Conservation (phyloP, 2,329 filamentous ascomycete species). For the Arthrobotrys iridis region DNA sequence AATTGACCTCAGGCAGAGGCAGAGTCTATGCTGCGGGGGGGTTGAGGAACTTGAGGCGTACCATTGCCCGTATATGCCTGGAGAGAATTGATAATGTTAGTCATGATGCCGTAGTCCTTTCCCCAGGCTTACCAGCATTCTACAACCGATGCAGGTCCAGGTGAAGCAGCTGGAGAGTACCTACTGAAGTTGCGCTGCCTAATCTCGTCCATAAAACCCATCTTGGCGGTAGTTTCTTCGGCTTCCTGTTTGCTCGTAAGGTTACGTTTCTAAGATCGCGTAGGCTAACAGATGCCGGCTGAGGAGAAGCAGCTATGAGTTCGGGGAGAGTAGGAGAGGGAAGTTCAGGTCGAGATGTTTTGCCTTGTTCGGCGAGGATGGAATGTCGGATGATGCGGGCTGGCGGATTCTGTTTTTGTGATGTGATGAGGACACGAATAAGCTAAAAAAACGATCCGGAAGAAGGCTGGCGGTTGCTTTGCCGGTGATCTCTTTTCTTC, state of each 20-base stretch:
- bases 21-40: conserved; percentile 3
- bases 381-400: conserved; percentile 28
- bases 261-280: conserved; percentile 31
- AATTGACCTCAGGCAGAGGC: not conserved
- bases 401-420: conserved; percentile 10
- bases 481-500: not conserved
- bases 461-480: conserved; percentile 9
- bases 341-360: not conserved
- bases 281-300: not conserved
- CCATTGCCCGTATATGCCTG: conserved; percentile 81
- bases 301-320: not conserved
- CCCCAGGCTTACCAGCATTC: conserved; percentile 20
- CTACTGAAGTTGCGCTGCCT: conserved; percentile 78
- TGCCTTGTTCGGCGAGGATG: conserved; percentile 10
- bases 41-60: conserved; percentile 63
- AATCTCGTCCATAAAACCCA: conserved; percentile 77
- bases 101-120: conserved; percentile 27
- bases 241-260: conserved; percentile 30
- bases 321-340: not conserved
- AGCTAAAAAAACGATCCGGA: conserved; percentile 30
- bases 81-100: conserved; percentile 51
- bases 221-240: conserved; percentile 63
- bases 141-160: conserved; percentile 27
- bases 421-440: conserved; percentile 55
- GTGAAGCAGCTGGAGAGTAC: conserved; percentile 59